Conservation (phyloP, 495 filamentous ascomycete species). For the Astrocystis sublimbata region DNA sequence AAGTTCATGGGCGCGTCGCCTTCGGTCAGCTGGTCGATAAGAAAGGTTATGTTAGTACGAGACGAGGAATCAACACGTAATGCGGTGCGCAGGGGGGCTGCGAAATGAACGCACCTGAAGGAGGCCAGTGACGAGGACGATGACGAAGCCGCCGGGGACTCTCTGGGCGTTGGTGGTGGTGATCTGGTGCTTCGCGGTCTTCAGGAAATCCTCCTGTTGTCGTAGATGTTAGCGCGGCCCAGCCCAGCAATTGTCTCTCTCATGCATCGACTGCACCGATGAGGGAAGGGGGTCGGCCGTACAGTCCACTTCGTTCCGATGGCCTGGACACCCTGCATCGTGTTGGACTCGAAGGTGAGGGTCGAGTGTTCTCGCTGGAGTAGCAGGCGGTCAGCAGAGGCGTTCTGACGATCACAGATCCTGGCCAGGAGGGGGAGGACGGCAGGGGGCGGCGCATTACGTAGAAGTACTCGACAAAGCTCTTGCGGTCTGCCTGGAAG, state of each 20-base stretch:
- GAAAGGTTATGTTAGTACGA: constrained; percentile 12
- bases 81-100: too few species aligned
- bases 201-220: constrained; percentile 16
- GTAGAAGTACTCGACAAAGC: constrained; percentile 20
- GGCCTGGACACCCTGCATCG: constrained; percentile 54
- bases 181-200: constrained; percentile 69
- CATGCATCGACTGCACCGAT: too few species aligned
- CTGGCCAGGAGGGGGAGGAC: neutral
- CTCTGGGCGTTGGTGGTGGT: constrained; percentile 76
- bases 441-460: constrained; percentile 16
- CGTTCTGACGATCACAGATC: neutral
- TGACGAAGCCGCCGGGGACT: constrained; percentile 49
- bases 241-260: neutral
- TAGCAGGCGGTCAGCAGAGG: neutral
- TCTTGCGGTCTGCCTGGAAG: constrained; percentile 4
- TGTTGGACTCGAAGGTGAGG: constrained; percentile 82
- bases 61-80: neutral
- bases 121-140: constrained; percentile 83
- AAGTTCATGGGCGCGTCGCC: constrained; percentile 77
- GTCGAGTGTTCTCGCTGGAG: constrained; percentile 78
- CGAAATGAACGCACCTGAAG: constrained; percentile 63
- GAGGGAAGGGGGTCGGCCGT: neutral
- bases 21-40: constrained; percentile 39
- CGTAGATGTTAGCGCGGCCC: constrained; percentile 1
- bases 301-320: constrained; percentile 69